These are phyloP conservation scores for Glebionis coronaria DNA, from an alignment of 129 eudicot species.

Conservation along the genomic window DNA sequence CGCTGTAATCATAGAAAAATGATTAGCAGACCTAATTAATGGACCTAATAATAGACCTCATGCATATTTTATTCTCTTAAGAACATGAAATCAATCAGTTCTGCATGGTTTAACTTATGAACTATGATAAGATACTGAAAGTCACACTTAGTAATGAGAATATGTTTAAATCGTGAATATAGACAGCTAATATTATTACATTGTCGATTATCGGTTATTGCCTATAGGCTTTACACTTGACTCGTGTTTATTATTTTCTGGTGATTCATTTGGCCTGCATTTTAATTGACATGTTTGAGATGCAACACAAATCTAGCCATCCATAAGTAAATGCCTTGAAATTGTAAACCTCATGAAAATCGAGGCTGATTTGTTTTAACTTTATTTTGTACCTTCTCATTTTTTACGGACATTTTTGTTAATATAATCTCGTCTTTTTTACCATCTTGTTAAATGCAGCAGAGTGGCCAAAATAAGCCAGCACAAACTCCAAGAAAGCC, in stretches of 20 bases:
- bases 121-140: background rate
- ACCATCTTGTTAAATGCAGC: constrained; percentile 16
- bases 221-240: too few relatives aligned
- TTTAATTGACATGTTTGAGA: too few relatives aligned
- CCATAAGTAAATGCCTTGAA: too few relatives aligned
- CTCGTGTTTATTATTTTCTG: background rate
- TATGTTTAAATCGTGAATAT: too few relatives aligned
- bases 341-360: too few relatives aligned
- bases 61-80: constrained; percentile 3
- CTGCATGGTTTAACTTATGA: background rate
- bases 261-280: background rate
- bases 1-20: too few relatives aligned
- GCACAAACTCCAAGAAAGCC: constrained; percentile 47
- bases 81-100: background rate
- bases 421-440: background rate
- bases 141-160: background rate
- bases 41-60: too few relatives aligned
- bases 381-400: background rate
- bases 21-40: too few relatives aligned
- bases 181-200: too few relatives aligned
- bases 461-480: constrained; percentile 75
- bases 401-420: background rate
- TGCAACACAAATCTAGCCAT: too few relatives aligned
- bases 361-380: too few relatives aligned
- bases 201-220: too few relatives aligned